Base-by-base conservation (phyloP, 495 filamentous ascomycete genomes). In the Thermochaetoides thermophila region DNA sequence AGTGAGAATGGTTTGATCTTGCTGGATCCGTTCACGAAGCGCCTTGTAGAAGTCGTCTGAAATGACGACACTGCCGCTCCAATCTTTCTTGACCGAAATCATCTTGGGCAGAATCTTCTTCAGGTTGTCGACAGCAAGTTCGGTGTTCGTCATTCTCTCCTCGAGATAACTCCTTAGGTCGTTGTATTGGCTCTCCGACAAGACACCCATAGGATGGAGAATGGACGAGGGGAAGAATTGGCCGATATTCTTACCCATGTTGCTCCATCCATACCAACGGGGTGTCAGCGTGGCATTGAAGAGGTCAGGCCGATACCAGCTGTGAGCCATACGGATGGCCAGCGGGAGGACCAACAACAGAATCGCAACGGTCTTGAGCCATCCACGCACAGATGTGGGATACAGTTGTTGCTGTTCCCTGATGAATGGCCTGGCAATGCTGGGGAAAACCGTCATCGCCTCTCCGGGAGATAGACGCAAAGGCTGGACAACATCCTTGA, bases 11-110 rank as follows among this genome's bases (percentile, higher is more conserved):
- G 37, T 44, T 8, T 49, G 36, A 21, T 64, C 61, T 4, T 36
- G 34, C 14, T 34, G 30, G 17, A 59, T 53, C 7, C 39, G 25
- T 8, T 53, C 51, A 20, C 49, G 50, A 13, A 76, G 40, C 3
- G 69, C 70, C 29, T 60, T 50, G 69, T 67, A 76, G 31, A 75
- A 70, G 6, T 68, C 60, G 13, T 66, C 50, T 2, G 64, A 48
- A 29, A 74, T 62, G 27, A 57, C 43, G 0, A 52, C 31, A 19
- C 61, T 57, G 21, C 65, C 67, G 0, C 43, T 24, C 10, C 26
- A 43, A 35, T 65, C 55, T 18, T 52, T 51, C 16, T 53, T 47
- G 18, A 59, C 54, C 31, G 52, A 49, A 3, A 62, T 49, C 5
- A 61, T 26, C n/a, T 31, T 35, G n/a, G 45, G 50, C 10, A 63